Base-by-base conservation (phyloP, 2,329 filamentous ascomycete genomes). In the Diplocarpon rosae region DNA sequence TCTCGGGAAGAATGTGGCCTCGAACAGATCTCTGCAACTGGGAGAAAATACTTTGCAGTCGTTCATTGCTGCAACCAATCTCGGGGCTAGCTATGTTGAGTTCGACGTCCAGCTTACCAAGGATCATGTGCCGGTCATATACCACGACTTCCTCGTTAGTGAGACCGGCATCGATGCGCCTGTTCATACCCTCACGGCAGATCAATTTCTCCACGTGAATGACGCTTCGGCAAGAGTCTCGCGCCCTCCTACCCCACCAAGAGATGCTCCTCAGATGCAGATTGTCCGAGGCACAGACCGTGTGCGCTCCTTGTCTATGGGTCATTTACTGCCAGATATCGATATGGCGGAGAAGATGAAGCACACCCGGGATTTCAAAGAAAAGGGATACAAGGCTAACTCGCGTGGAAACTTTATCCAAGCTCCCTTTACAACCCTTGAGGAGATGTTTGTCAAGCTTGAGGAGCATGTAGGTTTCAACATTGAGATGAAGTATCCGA, bases 401-500 rank as follows among this genome's bases (percentile, higher is more conserved):
- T 88, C 80, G 5, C 83, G 92, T 4, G 92, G 90, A 42, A 88
- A 87, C 61, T 93, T 93, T 57, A 96, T 98, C 57, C 90, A 96
- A 62, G 87, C 85, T 0, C 88, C 90, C 0, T 98, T 98, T 66
- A 89, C 90, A 7, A 98, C 92, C 0, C 71, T 98, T 4, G 88
- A 95, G 63, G 87, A 95, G 50, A 80, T 96, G 62, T 95, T 98
- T 67, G 76, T 77, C 57, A 82, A 89, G 59, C 69, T 98, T 0
- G 87, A 88, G 0, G 75, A 83, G 51, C 72, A 77, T 12, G 84
- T 94, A 16, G 89, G 92, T 12, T 98, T 98, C 73, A 96, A 98
- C 65, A 94, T 98, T 55, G 92, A 98, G 69, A 85, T 98, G 75
- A 96, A 98, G 66, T 98, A 98, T 62, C 92, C 92, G 5, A 96